A percentile compares a stretch with the other conserved stretches of the same genome.
These are phyloP conservation scores for Anthracocystis walkeri DNA, from an alignment of 1,284 basidiomycete genomes.

Conservation along the genomic window DNA sequence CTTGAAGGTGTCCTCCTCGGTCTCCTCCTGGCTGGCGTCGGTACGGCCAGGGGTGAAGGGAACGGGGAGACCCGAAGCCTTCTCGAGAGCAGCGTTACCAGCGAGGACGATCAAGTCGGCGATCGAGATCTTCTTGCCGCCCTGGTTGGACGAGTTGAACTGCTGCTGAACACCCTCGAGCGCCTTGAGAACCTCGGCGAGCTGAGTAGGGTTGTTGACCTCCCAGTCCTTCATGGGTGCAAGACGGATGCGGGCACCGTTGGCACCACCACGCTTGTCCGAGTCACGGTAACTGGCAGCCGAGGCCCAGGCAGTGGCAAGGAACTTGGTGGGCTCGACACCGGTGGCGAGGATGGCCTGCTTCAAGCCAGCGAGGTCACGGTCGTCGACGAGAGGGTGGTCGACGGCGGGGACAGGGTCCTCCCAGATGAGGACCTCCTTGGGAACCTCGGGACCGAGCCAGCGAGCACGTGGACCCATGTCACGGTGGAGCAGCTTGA, in stretches of 20 bases:
- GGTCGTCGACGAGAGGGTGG: conserved; percentile 41
- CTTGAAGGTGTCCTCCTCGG: conserved; percentile 38
- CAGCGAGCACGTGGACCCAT: conserved; percentile 44
- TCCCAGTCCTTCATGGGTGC: conserved; percentile 51
- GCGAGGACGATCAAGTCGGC: conserved; percentile 45
- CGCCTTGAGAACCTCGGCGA: conserved; percentile 39
- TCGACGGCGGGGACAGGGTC: conserved; percentile 32
- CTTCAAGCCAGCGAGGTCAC: conserved; percentile 44
- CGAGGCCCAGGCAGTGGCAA: conserved; percentile 38
- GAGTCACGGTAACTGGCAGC: conserved; percentile 40
- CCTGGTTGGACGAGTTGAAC: conserved; percentile 43
- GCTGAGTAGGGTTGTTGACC: conserved; percentile 42
- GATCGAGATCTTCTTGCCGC: conserved; percentile 46
- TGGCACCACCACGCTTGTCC: conserved; percentile 50
- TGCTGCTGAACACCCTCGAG: conserved; percentile 48
- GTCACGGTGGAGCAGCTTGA: conserved; percentile 53
- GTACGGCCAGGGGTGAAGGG: conserved; percentile 48
- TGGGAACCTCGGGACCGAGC: conserved; percentile 47
- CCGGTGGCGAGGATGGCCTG: conserved; percentile 41
- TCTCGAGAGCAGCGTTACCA: conserved; percentile 47
- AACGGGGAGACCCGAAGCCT: conserved; percentile 42
- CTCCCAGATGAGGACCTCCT: conserved; percentile 45
- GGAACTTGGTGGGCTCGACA: conserved; percentile 45
- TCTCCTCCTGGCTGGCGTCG: conserved; percentile 40
- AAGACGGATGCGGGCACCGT: conserved; percentile 43